Base-by-base conservation (phyloP, 2,329 filamentous ascomycete species). In the Ceratocystis eucalypticola region DNA sequence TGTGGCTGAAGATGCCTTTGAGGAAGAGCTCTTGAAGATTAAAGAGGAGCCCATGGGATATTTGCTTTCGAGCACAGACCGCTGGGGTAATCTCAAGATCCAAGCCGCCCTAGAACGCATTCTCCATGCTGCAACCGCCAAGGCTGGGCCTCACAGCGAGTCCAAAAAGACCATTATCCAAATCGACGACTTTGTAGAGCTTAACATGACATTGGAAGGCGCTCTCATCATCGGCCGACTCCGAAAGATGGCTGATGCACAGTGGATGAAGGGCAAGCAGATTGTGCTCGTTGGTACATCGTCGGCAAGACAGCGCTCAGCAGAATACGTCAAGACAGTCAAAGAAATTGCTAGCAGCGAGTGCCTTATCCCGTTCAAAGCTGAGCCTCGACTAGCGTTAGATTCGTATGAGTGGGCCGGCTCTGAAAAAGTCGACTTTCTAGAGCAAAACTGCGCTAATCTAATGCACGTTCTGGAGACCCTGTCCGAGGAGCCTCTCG, bases 281-380 rank as follows among this genome's bases (percentile, higher is more conserved):
- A 82, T 96, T 64, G 81, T 92, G 66, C 80, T 96, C 20, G 76
- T 97, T 41, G 94, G 92, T n/a, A 91, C 89, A 5, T 87, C 88
- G 0, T 79, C 85, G 28, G 80, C 79, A 15, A 78, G 82, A 20
- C 78, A 82, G 17, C 80, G 75, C 12, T 77, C 76, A 22, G 77
- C 75, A 22, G 73, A 77, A 64, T 80, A 80, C 65, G 72, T 75
- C 59, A 73, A 70, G 28, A 78, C 72, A 67, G 72, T 78, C 15
- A 74, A 70, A 63, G 76, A 75, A 63, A 74, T 77, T 69, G 77
- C 75, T 59, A 72, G 71, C 37, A 75, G 71, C 53, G 81, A 78
- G 68, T 78, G 76, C 70, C 75, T 75, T 67, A 75, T 68, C 12
- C 67, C 67, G 15, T 68, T 68, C 50, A 68, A 68, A 45, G 67